Conservation (phyloP, 2,329 filamentous ascomycete species). For the Escovopsis weberi region DNA sequence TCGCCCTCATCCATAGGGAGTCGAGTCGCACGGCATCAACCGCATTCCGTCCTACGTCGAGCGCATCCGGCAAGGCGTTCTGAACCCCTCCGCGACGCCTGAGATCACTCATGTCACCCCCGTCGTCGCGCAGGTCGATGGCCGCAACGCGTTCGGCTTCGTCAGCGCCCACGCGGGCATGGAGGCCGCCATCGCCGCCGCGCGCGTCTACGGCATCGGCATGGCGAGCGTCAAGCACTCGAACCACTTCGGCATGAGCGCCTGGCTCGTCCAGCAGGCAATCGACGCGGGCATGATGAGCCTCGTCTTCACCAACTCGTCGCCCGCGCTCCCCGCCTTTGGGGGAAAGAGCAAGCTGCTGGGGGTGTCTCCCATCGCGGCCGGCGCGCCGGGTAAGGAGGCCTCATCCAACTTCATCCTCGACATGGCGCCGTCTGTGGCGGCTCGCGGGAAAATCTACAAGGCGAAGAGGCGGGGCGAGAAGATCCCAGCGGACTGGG, state of each 20-base stretch:
- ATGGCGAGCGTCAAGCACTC: conserved; percentile 63
- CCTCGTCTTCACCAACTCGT: conserved; percentile 57
- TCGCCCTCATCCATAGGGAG: conserved; percentile 27
- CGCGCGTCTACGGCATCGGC: conserved; percentile 51
- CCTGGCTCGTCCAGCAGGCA: conserved; percentile 67
- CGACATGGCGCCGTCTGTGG: conserved; percentile 60
- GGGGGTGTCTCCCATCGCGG: conserved; percentile 61
- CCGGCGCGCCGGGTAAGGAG: conserved; percentile 52
- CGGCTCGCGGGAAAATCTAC: conserved; percentile 58
- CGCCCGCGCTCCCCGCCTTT: conserved; percentile 57
- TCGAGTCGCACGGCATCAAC: conserved; percentile 66
- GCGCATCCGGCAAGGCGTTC: conserved; percentile 54
- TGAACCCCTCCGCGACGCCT: conserved; percentile 46
- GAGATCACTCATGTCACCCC: conserved; percentile 49
- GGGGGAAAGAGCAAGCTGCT: conserved; percentile 55
- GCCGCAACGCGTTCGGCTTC: conserved; percentile 62
- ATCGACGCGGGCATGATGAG: conserved; percentile 57
- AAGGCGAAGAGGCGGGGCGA: conserved; percentile 53
- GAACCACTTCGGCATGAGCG: conserved; percentile 75
- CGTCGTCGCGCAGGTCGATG: conserved; percentile 54
- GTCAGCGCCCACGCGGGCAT: conserved; percentile 54
- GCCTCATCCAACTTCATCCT: conserved; percentile 47
- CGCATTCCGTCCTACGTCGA: conserved; percentile 66
- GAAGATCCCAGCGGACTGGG: conserved; percentile 61
- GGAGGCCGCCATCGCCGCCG: conserved; percentile 51